Base-by-base conservation (phyloP, 192 early-diverging fungal genomes). In the Gamsiella multidivaricata region DNA sequence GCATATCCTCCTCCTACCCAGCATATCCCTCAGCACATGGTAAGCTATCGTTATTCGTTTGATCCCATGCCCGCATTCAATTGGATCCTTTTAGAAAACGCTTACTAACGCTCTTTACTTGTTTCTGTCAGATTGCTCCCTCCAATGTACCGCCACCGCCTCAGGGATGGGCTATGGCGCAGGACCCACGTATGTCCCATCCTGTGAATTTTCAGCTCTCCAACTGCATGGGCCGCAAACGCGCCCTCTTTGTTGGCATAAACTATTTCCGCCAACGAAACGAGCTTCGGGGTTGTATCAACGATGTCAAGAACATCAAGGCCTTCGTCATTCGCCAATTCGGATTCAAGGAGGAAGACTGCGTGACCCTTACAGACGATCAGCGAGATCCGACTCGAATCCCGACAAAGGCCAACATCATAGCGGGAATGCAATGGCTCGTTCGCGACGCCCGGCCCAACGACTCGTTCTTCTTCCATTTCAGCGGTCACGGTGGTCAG, bases 161-260 rank as follows among this genome's bases (percentile, higher is more conserved):
- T 4, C 68, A 49, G 3, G 69, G 69, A 20, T 76, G 61, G 61
- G 42, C 42, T 3, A 61, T 71, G 56, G n/a, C 50, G 22, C 67
- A 78, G 37, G 73, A 65, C 25, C 60, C 81, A 41, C 54, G 73
- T 25, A 20, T 54, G 26, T 34, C 69, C n/a, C 76, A 81, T 7
- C 72, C 80, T 0, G 15, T 54, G 37, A 65, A 80, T 22, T 86
- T 84, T 47, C 81, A 85, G 47, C 63, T 88, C 0, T 87, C 85
- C 15, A 87, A 83, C 36, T 88, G 87, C 76, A 67, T 69, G 26
- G 92, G 92, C 20, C 85, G 90, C 47, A 92, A 93, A 80, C 87
- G 89, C 20, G 96, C 95, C 10, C 81, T 98, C 23, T 85, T 98
- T 41, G 91, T 98, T 62, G 96, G 96, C 23, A 95, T 97, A 81